phyloP scores from a whole-genome alignment of 768 basidiomycete genomes.

The Phylloporus rhodoxanthus region DNA sequence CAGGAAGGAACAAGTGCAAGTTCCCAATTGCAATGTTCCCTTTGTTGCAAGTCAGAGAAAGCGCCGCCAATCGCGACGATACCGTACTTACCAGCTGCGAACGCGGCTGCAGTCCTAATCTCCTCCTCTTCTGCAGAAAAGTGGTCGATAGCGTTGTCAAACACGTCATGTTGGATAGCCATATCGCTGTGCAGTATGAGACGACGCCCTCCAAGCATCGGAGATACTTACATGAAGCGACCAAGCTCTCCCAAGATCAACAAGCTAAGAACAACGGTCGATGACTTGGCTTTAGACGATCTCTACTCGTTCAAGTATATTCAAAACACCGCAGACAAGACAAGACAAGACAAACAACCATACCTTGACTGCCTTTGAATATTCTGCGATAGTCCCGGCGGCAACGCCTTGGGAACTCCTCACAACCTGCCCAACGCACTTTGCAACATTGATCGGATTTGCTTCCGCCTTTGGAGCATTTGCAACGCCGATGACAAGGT shows the following conservation, averaged over 20 bases:
- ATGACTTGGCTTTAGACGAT: conserved; percentile 56
- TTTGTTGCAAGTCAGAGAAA: conserved; percentile 21
- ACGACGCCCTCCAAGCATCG: not conserved
- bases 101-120: conserved; percentile 84
- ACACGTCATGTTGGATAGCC: conserved; percentile 73
- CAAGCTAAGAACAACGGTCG: conserved; percentile 73
- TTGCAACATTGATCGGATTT: conserved; percentile 69
- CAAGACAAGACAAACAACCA: conserved; percentile 2
- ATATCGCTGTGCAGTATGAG: conserved; percentile 60
- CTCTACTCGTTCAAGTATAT: conserved; percentile 29
- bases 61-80: not conserved
- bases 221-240: conserved; percentile 61
- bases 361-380: conserved; percentile 77
- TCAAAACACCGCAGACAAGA: not conserved
- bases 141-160: conserved; percentile 63
- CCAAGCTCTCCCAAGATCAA: conserved; percentile 92
- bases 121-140: conserved; percentile 82
- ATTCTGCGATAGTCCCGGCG: conserved; percentile 80
- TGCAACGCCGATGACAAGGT: conserved; percentile 59
- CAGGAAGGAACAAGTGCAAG: conserved; percentile 77
- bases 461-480: conserved; percentile 55
- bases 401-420: conserved; percentile 63
- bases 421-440: conserved; percentile 80
- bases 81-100: conserved; percentile 68
- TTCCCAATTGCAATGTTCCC: conserved; percentile 97